phyloP scores from a whole-genome alignment of 1,284 basidiomycete species.

The Wallemia ichthyophaga region DNA sequence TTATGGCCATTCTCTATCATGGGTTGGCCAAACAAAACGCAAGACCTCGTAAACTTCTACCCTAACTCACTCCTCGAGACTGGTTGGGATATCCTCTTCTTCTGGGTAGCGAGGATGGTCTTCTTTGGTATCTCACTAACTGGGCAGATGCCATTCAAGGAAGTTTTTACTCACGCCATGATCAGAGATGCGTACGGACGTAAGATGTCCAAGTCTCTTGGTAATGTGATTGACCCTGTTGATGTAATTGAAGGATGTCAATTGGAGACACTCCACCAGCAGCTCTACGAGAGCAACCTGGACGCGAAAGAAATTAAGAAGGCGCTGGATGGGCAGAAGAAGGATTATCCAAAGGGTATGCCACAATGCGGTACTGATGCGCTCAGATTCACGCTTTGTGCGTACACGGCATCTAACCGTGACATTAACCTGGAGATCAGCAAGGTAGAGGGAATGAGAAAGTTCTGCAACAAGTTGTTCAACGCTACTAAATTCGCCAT shows the following conservation, averaged over 20 bases:
- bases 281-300: slow-evolving; percentile 69
- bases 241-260: slow-evolving; percentile 74
- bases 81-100: slow-evolving; percentile 97
- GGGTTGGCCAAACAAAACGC: slow-evolving; percentile 79
- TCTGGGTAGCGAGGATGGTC: slow-evolving; percentile 99
- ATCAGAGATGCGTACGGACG: slow-evolving; percentile 92
- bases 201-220: slow-evolving; percentile 96
- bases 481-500: slow-evolving; percentile 97
- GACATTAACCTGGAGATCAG: slow-evolving; percentile 90
- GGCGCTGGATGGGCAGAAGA: slow-evolving; percentile 86
- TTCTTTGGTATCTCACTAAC: slow-evolving; percentile 76
- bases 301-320: slow-evolving; percentile 79
- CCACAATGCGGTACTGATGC: slow-evolving; percentile 97
- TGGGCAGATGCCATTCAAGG: slow-evolving; percentile 69
- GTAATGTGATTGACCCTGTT: slow-evolving; percentile 91
- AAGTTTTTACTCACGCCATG: slow-evolving; percentile 98
- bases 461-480: slow-evolving; percentile 99
- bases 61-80: slow-evolving; percentile 76
- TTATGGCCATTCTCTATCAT: slow-evolving; percentile 95
- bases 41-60: slow-evolving; percentile 52
- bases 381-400: slow-evolving; percentile 74
- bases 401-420: slow-evolving; percentile 51
- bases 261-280: slow-evolving; percentile 57
- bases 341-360: slow-evolving; percentile 95
- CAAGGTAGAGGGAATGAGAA: slow-evolving; percentile 94